Base-by-base conservation (phyloP, 2,329 filamentous ascomycete genomes). In the Hymenoscyphus salicellus region DNA sequence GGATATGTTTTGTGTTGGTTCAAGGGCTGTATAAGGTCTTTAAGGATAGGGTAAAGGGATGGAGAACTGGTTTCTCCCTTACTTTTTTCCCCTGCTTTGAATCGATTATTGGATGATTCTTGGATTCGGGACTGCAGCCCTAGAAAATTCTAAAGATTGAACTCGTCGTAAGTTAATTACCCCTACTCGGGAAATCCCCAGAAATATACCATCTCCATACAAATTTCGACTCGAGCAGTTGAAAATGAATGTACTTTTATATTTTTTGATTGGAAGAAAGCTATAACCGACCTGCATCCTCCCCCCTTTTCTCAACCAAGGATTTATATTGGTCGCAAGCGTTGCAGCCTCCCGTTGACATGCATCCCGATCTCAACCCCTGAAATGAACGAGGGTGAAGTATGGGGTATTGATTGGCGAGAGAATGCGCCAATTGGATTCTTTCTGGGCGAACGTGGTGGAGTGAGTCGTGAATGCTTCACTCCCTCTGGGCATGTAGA, bases 401-500 rank as follows among this genome's bases (percentile, higher is more conserved):
- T 52, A 57, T 49, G 41, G 32, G 41, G 38, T 46, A 30, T 33
- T 63, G 55, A 59, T 63, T 52, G 38, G 61, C 61, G 55, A 36
- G 41, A 58, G 28, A 1, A 1, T 55, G 28, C 11, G 36, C 61
- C 38, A 63, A 63, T 63, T 17, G 43, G 17, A 41, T 28, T 52
- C 20, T 26, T 59, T 43, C 20, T 30, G 28, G 4, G 30, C 10
- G 28, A 59, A 63, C 61, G 56, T 59, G 61, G 20, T 17, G 26
- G 32, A 46, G 23, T 58, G 61, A 58, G 46, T 62, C 61, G 61
- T 23, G 20, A 33, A 57, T 26, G 33, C 26, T 52, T 52, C 16
- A n/a, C 20, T 56, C 11, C 20, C 23, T 26, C 30, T 30, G 49
- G 43, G 17, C n/a, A 26, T 28, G 14, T 14, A 32, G 30, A 23